These are phyloP conservation scores for Cladosporium oxysporum DNA, from an alignment of 2,329 filamentous ascomycete species.

Conservation along the genomic window DNA sequence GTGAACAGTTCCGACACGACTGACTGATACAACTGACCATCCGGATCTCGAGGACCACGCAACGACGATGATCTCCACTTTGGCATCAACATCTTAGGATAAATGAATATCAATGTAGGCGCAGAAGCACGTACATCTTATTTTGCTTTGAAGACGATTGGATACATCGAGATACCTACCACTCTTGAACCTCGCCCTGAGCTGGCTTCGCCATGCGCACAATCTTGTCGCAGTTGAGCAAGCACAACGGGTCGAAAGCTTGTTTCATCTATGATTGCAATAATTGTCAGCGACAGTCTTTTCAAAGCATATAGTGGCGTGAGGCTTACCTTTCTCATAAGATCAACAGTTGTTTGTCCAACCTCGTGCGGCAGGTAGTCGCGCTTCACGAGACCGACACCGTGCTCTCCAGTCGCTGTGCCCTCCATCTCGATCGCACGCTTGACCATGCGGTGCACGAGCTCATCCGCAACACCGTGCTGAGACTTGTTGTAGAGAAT, in stretches of 20 bases:
- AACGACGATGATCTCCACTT: neutral
- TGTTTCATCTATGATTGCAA: conserved; percentile 66
- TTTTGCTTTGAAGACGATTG: neutral
- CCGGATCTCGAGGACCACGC: neutral
- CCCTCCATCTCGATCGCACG: conserved; percentile 77
- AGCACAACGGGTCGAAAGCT: conserved; percentile 72
- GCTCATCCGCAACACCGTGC: conserved; percentile 64
- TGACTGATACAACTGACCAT: neutral
- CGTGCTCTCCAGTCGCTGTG: conserved; percentile 83
- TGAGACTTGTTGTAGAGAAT: conserved; percentile 68
- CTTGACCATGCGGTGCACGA: conserved; percentile 85
- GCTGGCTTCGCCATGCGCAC: conserved; percentile 56
- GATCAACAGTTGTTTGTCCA: conserved; percentile 71
- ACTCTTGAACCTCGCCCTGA: conserved; percentile 49
- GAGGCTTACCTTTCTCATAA: conserved; percentile 72
- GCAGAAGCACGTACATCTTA: neutral
- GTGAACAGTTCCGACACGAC: neutral
- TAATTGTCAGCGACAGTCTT: neutral
- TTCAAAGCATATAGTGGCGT: neutral
- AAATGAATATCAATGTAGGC: neutral
- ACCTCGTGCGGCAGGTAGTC: conserved; percentile 81
- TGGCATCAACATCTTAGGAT: neutral
- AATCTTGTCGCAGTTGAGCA: conserved; percentile 67
- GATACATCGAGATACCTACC: conserved; percentile 31
- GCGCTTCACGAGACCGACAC: conserved; percentile 79